These are phyloP conservation scores for Sanghuangporus baumii DNA, from an alignment of 1,284 basidiomycete genomes.

Conservation along the genomic window DNA sequence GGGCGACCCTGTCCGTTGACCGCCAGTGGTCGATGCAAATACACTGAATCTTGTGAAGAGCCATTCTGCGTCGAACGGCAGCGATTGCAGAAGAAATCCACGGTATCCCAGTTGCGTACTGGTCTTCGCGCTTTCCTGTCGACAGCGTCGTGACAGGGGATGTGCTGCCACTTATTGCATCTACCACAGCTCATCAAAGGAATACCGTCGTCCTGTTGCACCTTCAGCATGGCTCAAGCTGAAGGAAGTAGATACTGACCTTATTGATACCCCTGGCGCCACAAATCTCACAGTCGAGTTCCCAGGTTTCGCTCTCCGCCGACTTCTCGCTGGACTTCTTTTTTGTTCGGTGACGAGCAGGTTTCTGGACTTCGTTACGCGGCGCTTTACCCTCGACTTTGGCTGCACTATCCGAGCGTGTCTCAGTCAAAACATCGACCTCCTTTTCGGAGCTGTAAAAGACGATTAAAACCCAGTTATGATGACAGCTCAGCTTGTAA, in stretches of 20 bases:
- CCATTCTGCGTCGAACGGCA: slow-evolving; percentile 5
- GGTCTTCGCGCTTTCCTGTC: slow-evolving; percentile 53
- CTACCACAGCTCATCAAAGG: slow-evolving; percentile 75
- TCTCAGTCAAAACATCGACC: neutral
- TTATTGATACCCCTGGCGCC: slow-evolving; percentile 61
- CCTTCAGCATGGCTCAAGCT: slow-evolving; percentile 7
- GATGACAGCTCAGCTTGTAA: neutral
- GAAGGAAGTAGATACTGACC: slow-evolving; percentile 34
- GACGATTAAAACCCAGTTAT: neutral
- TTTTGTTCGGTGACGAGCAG: neutral
- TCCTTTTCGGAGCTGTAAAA: neutral
- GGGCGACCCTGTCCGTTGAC: neutral
- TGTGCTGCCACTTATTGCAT: slow-evolving; percentile 83
- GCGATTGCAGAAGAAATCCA: slow-evolving; percentile 40
- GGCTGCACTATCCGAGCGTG: too few relatives aligned
- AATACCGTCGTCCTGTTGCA: slow-evolving; percentile 60
- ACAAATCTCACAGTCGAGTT: slow-evolving; percentile 82
- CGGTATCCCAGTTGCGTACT: slow-evolving; percentile 64
- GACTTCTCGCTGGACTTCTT: neutral
- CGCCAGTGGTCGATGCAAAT: neutral
- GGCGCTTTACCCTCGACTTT: neutral
- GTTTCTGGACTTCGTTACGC: neutral
- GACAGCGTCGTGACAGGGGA: slow-evolving; percentile 64
- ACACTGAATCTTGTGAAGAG: neutral
- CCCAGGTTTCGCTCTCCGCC: slow-evolving; percentile 57